Base-by-base conservation (phyloP, 305 asterid species). In the Fraxinus ornus region DNA sequence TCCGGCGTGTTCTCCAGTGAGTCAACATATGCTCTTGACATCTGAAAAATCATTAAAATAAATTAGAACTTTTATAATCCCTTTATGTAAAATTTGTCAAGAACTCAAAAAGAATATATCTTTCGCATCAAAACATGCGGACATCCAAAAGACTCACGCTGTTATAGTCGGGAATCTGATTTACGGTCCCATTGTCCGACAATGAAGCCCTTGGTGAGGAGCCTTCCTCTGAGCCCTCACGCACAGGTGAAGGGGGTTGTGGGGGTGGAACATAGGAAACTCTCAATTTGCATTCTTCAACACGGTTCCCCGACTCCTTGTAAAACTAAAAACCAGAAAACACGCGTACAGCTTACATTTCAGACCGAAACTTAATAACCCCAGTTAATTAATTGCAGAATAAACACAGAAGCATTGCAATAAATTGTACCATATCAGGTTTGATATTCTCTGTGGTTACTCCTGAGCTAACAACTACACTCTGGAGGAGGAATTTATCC, bases 401-500 rank as follows among this genome's bases (percentile, higher is more conserved):
- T 30, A 32, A 79, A 81, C 7, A 66, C 77, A 33, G 70, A 32
- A 77, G 35, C 19, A 68, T 60, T 22, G 30, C 19, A 22, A 62
- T 12, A 78, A 77, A 68, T 78, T 44, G 83, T 90, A 93, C 97
- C 95, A 88, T 86, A 83, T 90, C 95, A 2, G 95, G 91, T 66
- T 92, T 90, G 80, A 93, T 86, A 83, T 90, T 95, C 84, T 91
- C 90, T 12, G 90, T 79, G 0, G 90, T 47, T 78, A 78, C 36
- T 49, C 95, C 94, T 75, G 93, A 80, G 70, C 52, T 79, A 81
- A 87, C 93, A 47, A 90, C 91, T 73, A 86, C 95, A 28, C 97
- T 87, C 83, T 93, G 97, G 73, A 93, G 93, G 84, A 93, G 90
- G 88, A 93, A 93, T 79, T 93, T 93, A 86, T 93, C 97, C 90